Conservation (phyloP, 2,329 filamentous ascomycete species). For the Epichloe baconii region DNA sequence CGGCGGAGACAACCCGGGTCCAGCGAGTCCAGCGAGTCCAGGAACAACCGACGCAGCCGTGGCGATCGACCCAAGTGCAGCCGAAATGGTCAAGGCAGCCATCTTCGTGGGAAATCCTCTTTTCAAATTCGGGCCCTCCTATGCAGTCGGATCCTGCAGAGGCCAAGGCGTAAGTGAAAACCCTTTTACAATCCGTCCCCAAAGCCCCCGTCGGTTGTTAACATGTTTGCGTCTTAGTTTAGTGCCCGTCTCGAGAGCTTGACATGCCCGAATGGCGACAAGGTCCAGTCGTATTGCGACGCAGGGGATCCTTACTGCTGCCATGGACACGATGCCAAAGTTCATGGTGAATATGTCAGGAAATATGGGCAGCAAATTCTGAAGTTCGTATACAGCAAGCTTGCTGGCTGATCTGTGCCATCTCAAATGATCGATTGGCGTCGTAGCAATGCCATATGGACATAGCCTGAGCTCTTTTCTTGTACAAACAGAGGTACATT, state of each 20-base stretch:
- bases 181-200: too few relatives aligned
- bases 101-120: conserved; percentile 55
- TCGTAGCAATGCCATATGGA: too few relatives aligned
- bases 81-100: conserved; percentile 45
- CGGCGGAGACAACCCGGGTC: conserved; percentile 38
- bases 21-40: conserved; percentile 12
- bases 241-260: conserved; percentile 45
- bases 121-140: conserved; percentile 39
- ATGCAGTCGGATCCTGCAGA: conserved; percentile 32
- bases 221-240: conserved; percentile 31
- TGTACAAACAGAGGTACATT: background rate
- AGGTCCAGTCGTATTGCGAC: conserved; percentile 54
- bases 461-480: background rate
- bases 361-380: background rate
- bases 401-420: background rate
- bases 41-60: conserved; percentile 29
- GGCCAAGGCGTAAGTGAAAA: background rate
- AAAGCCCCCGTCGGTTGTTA: too few relatives aligned
- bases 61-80: conserved; percentile 30
- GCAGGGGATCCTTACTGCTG: conserved; percentile 52
- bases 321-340: conserved; percentile 27
- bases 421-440: too few relatives aligned
- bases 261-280: conserved; percentile 36
- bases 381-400: background rate
- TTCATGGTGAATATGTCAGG: background rate